Base-by-base conservation (phyloP, 2,329 filamentous ascomycete species). In the Colletotrichum sp. region DNA sequence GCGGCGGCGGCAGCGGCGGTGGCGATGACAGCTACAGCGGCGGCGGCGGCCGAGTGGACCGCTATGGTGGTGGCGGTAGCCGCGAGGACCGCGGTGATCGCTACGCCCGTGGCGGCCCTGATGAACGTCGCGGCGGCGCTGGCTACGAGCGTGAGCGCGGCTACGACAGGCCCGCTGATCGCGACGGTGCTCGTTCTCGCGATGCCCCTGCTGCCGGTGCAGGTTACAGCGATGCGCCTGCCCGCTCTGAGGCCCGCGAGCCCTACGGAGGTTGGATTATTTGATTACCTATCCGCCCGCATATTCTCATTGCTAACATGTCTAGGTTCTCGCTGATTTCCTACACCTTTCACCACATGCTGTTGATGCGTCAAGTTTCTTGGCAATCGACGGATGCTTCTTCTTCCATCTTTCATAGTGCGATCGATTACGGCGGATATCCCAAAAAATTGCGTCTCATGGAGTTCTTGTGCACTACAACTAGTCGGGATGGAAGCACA, bases 141-240 rank as follows among this genome's bases (percentile, higher is more conserved):
- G 87, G 87, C 55, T 89, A 90, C 76, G 89, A 89, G 18, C 89
- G 89, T 65, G 88, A 91, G 69, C 88, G 88, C 69, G 83, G 81
- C 69, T 71, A 72, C 24, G 73, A 76, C n/a, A 76, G 32, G 64
- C 74, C 59, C 65, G 72, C 65, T 68, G 86, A 88, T 28, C 86
- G 87, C 63, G 85, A 87, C 44, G 81, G 83, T 71, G 79, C 83
- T 57, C 86, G 86, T 72, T 80, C 85, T 36, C 85, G 86, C 44
- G 86, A 88, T 55, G 81, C 84, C 49, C 83, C 84, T 62, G 78
- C 83, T 44, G 82, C 81, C 44, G 83, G 82, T 59, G 82, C 84
- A 66, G 82, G 83, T 77, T 88, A 88, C 77, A 80, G 83, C 78
- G 86, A 88, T n/a, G 81, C 83, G 64, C 82, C 85, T 66, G 82